These are phyloP conservation scores for Escallonia herrerae DNA, from an alignment of 129 eudicot genomes.

Conservation along the genomic window DNA sequence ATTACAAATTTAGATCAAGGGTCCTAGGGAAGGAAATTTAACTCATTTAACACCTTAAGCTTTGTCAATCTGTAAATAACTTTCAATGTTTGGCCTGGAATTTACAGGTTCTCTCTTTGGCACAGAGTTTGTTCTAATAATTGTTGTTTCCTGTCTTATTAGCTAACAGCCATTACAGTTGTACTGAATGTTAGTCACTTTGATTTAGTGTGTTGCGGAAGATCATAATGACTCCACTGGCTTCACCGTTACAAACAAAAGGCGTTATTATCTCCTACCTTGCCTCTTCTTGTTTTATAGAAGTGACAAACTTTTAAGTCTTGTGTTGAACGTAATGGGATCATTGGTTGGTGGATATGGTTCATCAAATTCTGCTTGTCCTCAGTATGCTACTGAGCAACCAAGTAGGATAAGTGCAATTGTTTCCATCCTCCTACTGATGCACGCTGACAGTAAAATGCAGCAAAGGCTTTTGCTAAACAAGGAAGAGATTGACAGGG, in stretches of 20 bases:
- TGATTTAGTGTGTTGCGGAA: constrained; percentile 40
- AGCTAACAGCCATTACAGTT: neutral
- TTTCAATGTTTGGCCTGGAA: no score
- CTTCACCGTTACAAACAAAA: constrained; percentile 13
- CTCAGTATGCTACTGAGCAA: constrained; percentile 15
- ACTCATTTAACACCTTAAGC: no score
- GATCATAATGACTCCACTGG: constrained; percentile 17
- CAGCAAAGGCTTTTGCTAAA: constrained; percentile 27
- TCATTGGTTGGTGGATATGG: constrained; percentile 26
- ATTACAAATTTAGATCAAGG: no score
- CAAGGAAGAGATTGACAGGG: constrained; percentile 38
- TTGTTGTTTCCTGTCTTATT: neutral
- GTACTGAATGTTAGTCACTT: constrained; percentile 13
- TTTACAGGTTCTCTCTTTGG: no score
- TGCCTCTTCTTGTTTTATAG: constrained; percentile 46
- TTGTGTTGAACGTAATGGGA: constrained; percentile 40
- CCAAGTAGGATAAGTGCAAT: constrained; percentile 40
- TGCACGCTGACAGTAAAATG: constrained; percentile 45
- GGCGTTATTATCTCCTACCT: constrained; percentile 57
- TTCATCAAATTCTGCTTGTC: constrained; percentile 19
- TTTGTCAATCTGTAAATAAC: no score
- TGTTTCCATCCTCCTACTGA: constrained; percentile 32
- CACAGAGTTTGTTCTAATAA: no score
- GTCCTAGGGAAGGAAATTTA: no score
- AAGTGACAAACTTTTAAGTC: constrained; percentile 38